Conservation (phyloP, 495 filamentous ascomycete genomes). For the Thermochaetoides thermophila region DNA sequence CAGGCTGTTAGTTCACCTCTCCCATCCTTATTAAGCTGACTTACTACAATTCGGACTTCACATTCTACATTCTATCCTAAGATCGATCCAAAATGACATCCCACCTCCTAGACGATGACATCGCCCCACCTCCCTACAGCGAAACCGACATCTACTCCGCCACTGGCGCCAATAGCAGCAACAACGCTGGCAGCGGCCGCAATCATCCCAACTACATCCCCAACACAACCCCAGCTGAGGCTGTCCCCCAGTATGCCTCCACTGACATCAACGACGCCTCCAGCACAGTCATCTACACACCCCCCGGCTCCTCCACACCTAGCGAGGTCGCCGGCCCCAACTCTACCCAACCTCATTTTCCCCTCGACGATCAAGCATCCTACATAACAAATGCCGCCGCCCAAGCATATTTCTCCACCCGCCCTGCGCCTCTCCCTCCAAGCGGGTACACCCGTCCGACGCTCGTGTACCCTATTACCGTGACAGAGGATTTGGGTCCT, state of each 20-base stretch:
- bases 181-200: too few relatives aligned
- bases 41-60: too few relatives aligned
- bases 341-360: conserved; percentile 18
- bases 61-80: too few relatives aligned
- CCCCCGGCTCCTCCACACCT: too few relatives aligned
- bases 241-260: conserved; percentile 11
- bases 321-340: conserved; percentile 26
- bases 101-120: conserved; percentile 17
- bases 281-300: conserved; percentile 31
- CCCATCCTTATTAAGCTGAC: too few relatives aligned
- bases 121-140: conserved; percentile 34
- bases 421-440: conserved; percentile 13
- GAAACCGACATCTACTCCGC: conserved; percentile 37
- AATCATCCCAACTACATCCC: too few relatives aligned
- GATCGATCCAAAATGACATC: conserved; percentile 14
- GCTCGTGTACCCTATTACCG: conserved; percentile 11
- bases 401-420: conserved; percentile 28
- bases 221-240: too few relatives aligned
- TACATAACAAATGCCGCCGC: too few relatives aligned
- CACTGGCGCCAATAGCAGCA: too few relatives aligned
- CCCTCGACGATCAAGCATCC: too few relatives aligned
- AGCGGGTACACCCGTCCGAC: conserved; percentile 1
- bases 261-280: conserved; percentile 20
- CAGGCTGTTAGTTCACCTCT: too few relatives aligned
- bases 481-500: conserved; percentile 12